phyloP scores from a whole-genome alignment of 306 rosid genomes.

The Castanospermum australe region DNA sequence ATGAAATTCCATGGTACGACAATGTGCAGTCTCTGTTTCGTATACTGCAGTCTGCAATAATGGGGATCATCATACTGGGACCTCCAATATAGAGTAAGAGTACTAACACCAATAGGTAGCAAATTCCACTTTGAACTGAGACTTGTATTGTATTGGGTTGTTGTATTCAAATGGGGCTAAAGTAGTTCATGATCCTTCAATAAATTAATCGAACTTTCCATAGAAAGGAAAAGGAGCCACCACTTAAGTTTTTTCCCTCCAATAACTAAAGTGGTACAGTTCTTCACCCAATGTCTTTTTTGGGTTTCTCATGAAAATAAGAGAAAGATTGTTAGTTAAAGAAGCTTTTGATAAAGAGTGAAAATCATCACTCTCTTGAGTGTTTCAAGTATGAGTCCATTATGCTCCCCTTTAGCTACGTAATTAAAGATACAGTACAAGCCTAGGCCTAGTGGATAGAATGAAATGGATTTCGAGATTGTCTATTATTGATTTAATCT shows the following conservation, averaged over 20 bases:
- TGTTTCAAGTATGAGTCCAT: constrained; percentile 35
- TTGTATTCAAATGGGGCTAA: constrained; percentile 38
- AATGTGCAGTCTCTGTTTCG: not conserved
- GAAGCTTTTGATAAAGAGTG: constrained; percentile 81
- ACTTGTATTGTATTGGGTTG: constrained; percentile 11
- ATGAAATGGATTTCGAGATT: constrained; percentile 18
- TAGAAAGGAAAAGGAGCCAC: constrained; percentile 51
- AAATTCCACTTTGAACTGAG: constrained; percentile 28
- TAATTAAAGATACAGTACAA: constrained; percentile 1
- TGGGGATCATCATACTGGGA: constrained; percentile 31
- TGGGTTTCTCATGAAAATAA: constrained; percentile 76
- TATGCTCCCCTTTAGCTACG: constrained; percentile 19
- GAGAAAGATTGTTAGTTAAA: constrained; percentile 82
- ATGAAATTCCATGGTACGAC: constrained; percentile 7
- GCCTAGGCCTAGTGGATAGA: constrained; percentile 19
- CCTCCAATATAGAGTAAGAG: constrained; percentile 8
- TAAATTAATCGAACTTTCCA: constrained; percentile 49
- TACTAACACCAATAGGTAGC: not conserved
- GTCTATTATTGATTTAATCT: constrained; percentile 6
- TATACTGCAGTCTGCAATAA: not conserved
- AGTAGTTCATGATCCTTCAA: constrained; percentile 38
- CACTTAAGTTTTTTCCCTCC: constrained; percentile 43
- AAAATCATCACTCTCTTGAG: constrained; percentile 51
- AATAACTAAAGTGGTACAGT: constrained; percentile 72
- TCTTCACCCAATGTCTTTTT: constrained; percentile 76